Evolutionary conservation across 352 stramenopile genomes (phyloP).

Genomic region (Pythium utonaiense): DNA sequence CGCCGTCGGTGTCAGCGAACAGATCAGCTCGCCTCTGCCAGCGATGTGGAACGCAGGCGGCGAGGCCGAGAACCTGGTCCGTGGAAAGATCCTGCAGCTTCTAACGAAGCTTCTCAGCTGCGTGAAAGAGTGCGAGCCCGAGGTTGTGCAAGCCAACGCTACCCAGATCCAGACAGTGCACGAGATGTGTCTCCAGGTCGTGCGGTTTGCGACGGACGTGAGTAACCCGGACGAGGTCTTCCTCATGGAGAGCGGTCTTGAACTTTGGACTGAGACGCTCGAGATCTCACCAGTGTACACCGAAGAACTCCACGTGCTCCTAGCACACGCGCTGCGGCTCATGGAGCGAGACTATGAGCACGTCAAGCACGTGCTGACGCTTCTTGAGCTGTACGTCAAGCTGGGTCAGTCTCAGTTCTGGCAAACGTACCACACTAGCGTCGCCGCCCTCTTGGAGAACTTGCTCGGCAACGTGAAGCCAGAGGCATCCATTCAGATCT

Average conservation of each 20-base stretch:
- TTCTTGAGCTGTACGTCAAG: conserved; percentile 65
- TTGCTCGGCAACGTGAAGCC: conserved; percentile 69
- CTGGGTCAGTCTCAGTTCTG: conserved; percentile 62
- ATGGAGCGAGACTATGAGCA: conserved; percentile 83
- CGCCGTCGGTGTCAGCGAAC: conserved; percentile 46
- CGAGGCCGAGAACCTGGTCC: conserved; percentile 76
- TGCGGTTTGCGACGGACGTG: conserved; percentile 69
- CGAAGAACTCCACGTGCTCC: conserved; percentile 63
- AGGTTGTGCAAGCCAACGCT: conserved; percentile 1
- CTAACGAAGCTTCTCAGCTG: conserved; percentile 57
- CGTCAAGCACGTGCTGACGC: conserved; percentile 45
- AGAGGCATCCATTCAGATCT: conserved; percentile 60
- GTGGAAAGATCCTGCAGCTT: conserved; percentile 78
- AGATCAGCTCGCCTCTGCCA: conserved; percentile 69
- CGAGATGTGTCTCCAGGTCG: conserved; percentile 68
- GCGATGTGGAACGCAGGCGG: conserved; percentile 66
- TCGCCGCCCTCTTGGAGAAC: conserved; percentile 37
- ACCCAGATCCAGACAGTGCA: conserved; percentile 38
- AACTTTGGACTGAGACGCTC: conserved; percentile 64
- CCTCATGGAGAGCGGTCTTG: conserved; percentile 79
- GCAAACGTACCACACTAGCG: conserved; percentile 48
- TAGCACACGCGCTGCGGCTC: conserved; percentile 54
- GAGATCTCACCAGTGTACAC: conserved; percentile 51
- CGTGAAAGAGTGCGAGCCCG: conserved; percentile 43
- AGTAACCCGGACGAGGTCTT: conserved; percentile 82